Evolutionary conservation across 2,329 filamentous ascomycete genomes (phyloP), one percentile per base, ranked within the genome.

Genomic region (Sordariomycetes sp.): DNA sequence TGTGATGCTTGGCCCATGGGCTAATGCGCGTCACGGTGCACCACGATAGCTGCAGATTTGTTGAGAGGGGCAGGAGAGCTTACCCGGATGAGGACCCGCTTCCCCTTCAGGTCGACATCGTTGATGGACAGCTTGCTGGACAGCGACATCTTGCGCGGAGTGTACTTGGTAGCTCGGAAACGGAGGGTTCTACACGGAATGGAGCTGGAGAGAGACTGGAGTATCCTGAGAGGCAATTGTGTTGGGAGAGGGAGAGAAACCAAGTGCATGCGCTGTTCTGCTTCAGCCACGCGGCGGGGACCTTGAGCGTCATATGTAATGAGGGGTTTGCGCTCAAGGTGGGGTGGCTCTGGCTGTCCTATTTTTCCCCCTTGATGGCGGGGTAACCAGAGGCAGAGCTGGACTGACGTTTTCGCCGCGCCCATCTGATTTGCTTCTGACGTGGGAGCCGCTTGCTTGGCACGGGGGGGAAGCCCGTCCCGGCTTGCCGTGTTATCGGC

Each of bases 111-210:
- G 77, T 99, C 92, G 70, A 96, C 87, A 72, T 99, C 93, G 65
- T 86, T 89, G 76, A 99, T 97, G 66, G 91, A 89, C 69, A 99
- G 89, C 84, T 99, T 99, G 85, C 86, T 97, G 69, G 92, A 89
- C 72, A 99, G 90, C 86, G 94, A 97, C 94, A 99, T 99, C 61
- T 69, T 85, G 71, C 63, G 61, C n/a, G 46, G 11, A 46, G 18
- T 46, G 18, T 14, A n/a, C 16, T 46, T n/a, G 16, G 40, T n/a
- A 46, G 18, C 40, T n/a, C 58, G 62, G 65, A 46, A 46, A 46
- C 40, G 34, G 10, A 37, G 18, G n/a, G 37, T 16, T 40, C n/a
- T 16, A 37, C 37, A n/a, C 7, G 14, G 34, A 40, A 28, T 43
- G 32, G 53, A 54, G 53, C 24, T 25, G 53, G 37, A 22, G 53